Evolutionary conservation across 2,329 filamentous ascomycete genomes (phyloP), one percentile per base, ranked within the genome.

Genomic region (Aspergillus caelatus): DNA sequence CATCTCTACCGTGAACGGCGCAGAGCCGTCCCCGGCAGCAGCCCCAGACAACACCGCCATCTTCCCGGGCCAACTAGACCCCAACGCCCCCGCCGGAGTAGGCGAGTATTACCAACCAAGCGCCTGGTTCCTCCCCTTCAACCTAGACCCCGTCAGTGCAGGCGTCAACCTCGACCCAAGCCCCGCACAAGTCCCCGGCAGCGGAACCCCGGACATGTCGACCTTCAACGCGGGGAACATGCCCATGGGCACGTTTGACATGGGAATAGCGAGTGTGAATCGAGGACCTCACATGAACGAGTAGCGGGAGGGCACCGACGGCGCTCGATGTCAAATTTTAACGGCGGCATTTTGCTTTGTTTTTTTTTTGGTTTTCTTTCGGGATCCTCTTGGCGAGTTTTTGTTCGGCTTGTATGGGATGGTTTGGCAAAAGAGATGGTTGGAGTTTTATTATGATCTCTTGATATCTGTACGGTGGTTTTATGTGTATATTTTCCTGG

Each of bases 71-170:
- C 70, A 76, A 12, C 66, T 79, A 12, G 76, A 78, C 57, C 73
- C 77, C 32, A 69, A 72, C 46, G 74, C 74, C 5, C 75, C 74
- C 1, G 70, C 77, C 1, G 77, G 73, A 4, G 72, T 73, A 7
- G 77, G 75, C 55, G 78, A 78, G 48, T 78, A 74, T 62, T 75
- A 78, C 60, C 78, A 80, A 50, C 77, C 78, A 53, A 90, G 89
- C 58, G 92, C 91, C 6, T 98, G 94, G 92, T 96, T 96, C 77
- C 89, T 96, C 82, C 93, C 94, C 1, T 96, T 97, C 78, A 96
- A 96, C 74, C 88, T 96, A 78, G 91, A 95, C 63, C 91, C 93
- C 5, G 62, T 77, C 21, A 68, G 73, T 26, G 66, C 65, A 11
- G 65, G 64, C 34, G 68, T 62, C 54, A 60, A 50, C 43, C 66